These are phyloP conservation scores for Exsudoporus frostii DNA, from an alignment of 768 basidiomycete species.

Conservation along the genomic window DNA sequence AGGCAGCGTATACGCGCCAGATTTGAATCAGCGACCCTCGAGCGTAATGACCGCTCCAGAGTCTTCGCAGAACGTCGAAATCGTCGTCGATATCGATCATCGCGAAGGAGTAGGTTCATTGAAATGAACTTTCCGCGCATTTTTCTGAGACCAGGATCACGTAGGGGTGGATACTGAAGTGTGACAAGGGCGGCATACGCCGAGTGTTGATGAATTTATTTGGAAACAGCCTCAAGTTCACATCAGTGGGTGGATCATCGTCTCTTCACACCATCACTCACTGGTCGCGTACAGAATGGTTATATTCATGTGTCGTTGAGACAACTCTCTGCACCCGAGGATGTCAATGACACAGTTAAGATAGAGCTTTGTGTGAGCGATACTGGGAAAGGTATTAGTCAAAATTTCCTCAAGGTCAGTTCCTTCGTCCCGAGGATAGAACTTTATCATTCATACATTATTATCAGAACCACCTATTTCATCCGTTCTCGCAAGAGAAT, in stretches of 20 bases:
- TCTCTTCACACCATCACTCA: conserved; percentile 1
- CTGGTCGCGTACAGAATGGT: conserved; percentile 54
- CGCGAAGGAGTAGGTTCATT: conserved; percentile 53
- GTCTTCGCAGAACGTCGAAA: conserved; percentile 63
- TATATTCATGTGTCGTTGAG: conserved; percentile 84
- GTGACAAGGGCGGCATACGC: conserved; percentile 90
- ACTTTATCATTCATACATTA: neutral
- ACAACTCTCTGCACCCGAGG: conserved; percentile 57
- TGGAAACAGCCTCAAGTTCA: conserved; percentile 93
- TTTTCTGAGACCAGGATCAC: conserved; percentile 8
- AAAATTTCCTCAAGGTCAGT: conserved; percentile 81
- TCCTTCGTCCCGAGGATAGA: neutral
- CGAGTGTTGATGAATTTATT: conserved; percentile 93
- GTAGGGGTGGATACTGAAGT: conserved; percentile 83
- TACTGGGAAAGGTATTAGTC: conserved; percentile 94
- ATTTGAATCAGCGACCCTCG: conserved; percentile 43
- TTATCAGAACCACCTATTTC: conserved; percentile 84
- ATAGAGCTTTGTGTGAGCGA: conserved; percentile 84
- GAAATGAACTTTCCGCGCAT: neutral
- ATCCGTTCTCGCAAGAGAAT: conserved; percentile 96
- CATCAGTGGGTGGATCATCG: conserved; percentile 49
- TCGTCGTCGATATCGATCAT: conserved; percentile 81
- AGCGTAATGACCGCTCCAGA: conserved; percentile 36
- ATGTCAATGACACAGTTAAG: conserved; percentile 58
- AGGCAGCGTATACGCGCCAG: conserved; percentile 88